Evolutionary conservation across 2,329 filamentous ascomycete species (phyloP).

Genomic region (Colletotrichum spaethianum): DNA sequence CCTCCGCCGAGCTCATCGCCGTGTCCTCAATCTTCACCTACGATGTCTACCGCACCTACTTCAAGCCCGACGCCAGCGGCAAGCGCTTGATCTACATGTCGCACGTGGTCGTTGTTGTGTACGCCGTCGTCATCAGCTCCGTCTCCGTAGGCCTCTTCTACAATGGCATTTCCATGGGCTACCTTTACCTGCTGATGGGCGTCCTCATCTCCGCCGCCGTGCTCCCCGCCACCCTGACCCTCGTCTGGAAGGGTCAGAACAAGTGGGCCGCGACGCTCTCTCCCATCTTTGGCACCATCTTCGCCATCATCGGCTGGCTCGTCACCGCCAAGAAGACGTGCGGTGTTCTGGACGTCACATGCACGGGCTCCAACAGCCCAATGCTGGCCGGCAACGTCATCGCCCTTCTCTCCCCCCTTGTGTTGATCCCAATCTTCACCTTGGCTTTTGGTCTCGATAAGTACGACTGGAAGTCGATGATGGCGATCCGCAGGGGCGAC

Average conservation of each 20-base stretch:
- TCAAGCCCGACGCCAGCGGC: constrained; percentile 83
- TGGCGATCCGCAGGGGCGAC: constrained; percentile 81
- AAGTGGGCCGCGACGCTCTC: constrained; percentile 78
- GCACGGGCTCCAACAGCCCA: constrained; percentile 85
- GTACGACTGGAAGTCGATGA: constrained; percentile 92
- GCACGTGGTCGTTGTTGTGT: constrained; percentile 78
- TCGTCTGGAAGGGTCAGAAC: constrained; percentile 86
- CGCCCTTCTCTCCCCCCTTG: constrained; percentile 81
- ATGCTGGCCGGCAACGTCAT: constrained; percentile 92
- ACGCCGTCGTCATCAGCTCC: constrained; percentile 82
- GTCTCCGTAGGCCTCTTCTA: constrained; percentile 84
- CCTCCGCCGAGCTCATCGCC: constrained; percentile 84
- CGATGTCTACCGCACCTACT: constrained; percentile 89
- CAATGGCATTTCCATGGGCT: constrained; percentile 87
- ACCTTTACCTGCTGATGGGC: constrained; percentile 91
- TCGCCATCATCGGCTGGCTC: constrained; percentile 81
- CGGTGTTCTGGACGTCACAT: constrained; percentile 77
- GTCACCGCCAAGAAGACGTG: constrained; percentile 80
- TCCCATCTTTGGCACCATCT: constrained; percentile 76
- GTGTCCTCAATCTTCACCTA: constrained; percentile 90
- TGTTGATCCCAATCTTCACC: constrained; percentile 84
- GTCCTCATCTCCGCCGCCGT: constrained; percentile 90
- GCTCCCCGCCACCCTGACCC: constrained; percentile 83
- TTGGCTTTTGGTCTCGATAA: constrained; percentile 71
- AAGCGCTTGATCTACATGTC: constrained; percentile 85